phyloP scores from a whole-genome alignment of 2,329 filamentous ascomycete genomes.

The Xenosphaeropsis pyriputrescens region DNA sequence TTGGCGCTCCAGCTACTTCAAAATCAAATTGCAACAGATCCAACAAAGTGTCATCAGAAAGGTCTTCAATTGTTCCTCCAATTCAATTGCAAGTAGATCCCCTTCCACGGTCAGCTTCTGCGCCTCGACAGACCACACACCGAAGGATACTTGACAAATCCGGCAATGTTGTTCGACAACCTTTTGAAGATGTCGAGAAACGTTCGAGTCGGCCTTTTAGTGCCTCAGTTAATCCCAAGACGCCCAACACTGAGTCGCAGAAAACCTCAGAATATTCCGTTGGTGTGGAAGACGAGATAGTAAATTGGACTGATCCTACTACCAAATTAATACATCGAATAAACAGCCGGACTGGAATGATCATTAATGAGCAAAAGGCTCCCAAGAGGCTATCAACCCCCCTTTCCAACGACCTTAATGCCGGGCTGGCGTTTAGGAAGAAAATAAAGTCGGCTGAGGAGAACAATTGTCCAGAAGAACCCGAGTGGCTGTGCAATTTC shows the following conservation, averaged over 20 bases:
- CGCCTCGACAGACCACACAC: neutral
- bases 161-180: slow-evolving; percentile 27
- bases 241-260: neutral
- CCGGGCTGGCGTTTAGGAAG: neutral
- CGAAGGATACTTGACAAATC: slow-evolving; percentile 23
- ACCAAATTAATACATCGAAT: slow-evolving; percentile 35
- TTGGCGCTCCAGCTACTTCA: slow-evolving; percentile 6
- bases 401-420: neutral
- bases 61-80: slow-evolving; percentile 1
- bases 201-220: neutral
- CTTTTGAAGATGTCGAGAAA: slow-evolving; percentile 23
- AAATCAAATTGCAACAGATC: too few species aligned
- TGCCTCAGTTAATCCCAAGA: slow-evolving; percentile 1
- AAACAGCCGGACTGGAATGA: slow-evolving; percentile 40
- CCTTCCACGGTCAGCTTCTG: neutral
- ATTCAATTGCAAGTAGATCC: neutral
- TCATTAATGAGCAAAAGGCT: slow-evolving; percentile 15
- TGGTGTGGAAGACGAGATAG: slow-evolving; percentile 19
- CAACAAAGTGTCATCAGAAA: neutral
- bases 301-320: slow-evolving; percentile 45
- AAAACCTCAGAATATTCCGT: slow-evolving; percentile 1
- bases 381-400: slow-evolving; percentile 18
- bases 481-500: slow-evolving; percentile 43
- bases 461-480: slow-evolving; percentile 6
- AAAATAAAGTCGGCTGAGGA: neutral